A percentile compares a stretch with the other conserved stretches of the same genome.
Conservation (phyloP, 805 yeast genomes). For the Hermanozyma aechmeae region DNA sequence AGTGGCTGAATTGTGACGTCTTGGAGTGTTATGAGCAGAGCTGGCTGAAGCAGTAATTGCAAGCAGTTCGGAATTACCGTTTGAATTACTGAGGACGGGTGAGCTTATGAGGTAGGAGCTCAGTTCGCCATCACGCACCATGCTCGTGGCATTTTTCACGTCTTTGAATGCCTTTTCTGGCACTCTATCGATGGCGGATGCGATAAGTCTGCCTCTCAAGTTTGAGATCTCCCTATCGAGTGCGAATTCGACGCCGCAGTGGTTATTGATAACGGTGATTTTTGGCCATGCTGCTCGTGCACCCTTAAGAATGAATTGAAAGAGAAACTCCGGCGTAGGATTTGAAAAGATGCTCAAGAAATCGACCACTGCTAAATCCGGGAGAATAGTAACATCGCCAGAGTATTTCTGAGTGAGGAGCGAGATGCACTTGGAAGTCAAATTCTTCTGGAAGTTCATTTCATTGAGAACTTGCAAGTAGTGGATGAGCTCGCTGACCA, state of each 20-base stretch:
- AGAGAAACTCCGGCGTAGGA: constrained; percentile 70
- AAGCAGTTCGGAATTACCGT: too few relatives aligned
- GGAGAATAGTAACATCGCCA: constrained; percentile 90
- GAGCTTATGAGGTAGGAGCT: constrained; percentile 8
- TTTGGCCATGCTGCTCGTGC: constrained; percentile 94
- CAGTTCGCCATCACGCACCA: constrained; percentile 2
- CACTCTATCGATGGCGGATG: constrained; percentile 14
- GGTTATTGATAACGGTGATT: constrained; percentile 74
- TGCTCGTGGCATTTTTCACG: too few relatives aligned
- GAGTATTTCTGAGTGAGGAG: constrained; percentile 79
- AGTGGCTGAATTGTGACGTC: too few relatives aligned
- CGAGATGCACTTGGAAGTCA: constrained; percentile 65
- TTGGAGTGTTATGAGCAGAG: too few relatives aligned
- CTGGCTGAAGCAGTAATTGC: too few relatives aligned
- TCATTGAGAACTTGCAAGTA: constrained; percentile 65
- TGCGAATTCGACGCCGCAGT: constrained; percentile 83
- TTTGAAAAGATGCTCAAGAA: constrained; percentile 59
- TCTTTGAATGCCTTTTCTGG: constrained; percentile 1
- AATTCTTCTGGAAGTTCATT: constrained; percentile 64
- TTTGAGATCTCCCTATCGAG: constrained; percentile 70
- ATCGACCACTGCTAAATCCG: constrained; percentile 56
- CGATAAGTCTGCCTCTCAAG: constrained; percentile 52
- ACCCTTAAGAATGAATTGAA: constrained; percentile 68
- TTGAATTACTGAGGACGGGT: constrained; percentile 7
- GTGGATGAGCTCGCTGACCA: constrained; percentile 69